Evolutionary conservation across 163 green algal genomes (phyloP), one percentile per base, ranked within the genome.

Genomic region (Coccomyxa subellipsoidea): DNA sequence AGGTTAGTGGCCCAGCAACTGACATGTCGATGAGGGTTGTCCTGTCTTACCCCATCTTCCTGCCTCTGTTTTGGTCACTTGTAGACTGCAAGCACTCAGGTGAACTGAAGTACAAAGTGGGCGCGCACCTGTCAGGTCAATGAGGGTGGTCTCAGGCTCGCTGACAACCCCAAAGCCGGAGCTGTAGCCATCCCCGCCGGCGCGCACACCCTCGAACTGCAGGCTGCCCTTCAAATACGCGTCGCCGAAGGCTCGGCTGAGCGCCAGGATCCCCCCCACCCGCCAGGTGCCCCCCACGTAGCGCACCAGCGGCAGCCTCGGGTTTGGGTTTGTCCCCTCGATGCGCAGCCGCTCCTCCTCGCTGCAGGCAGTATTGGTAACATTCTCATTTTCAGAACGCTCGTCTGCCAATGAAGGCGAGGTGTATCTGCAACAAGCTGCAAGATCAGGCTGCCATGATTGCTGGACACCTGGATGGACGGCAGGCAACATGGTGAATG

Each of bases 301-400:
- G 18, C 84, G 76, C 38, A 94, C 94, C 66, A 97, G 88, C 25
- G 95, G 92, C 88, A 96, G 89, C 81, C 93, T 94, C 25, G 93
- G 94, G 90, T 98, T 99, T 29, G 96, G 96, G 88, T 99, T 99
- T 38, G 91, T 89, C 8, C 34, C 9, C 92, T 99, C 96, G 83
- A 99, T 99, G 79, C 96, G 92, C 54, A 88, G 84, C 27, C 96
- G 89, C 90, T 99, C 96, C 29, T 85, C 84, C 85, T 95, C 93
- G 47, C 87, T 93, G 83, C 71, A 82, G 32, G 36, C 34, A n/a
- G n/a, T n/a, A 54, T 38, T 8, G 53, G 7, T 12, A n/a, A 73
- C 29, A 69, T 7, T 0, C 47, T 81, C 76, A 70, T 10, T 37
- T 2, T 4, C 15, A 37, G n/a, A 59, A 59, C 23, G 47, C 47